phyloP scores from a whole-genome alignment of 2,329 filamentous ascomycete species.

The Mycocentrospora acerina region DNA sequence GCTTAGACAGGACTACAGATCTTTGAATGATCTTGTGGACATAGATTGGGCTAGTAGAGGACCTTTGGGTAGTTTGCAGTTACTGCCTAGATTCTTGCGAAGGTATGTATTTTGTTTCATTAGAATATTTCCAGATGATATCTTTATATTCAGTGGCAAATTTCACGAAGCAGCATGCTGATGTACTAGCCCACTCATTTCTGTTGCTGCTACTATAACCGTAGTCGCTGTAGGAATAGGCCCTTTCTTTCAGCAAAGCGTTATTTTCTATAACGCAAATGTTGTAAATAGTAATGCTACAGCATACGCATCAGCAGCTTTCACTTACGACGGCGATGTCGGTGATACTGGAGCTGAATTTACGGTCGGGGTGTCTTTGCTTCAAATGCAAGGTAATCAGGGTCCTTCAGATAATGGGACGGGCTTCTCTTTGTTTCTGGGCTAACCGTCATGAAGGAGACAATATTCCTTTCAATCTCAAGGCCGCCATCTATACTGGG shows the following conservation, averaged over 20 bases:
- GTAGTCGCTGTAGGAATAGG: neutral
- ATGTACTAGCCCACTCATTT: neutral
- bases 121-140: too few relatives aligned
- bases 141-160: too few relatives aligned
- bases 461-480: neutral
- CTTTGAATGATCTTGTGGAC: neutral
- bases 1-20: neutral
- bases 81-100: neutral
- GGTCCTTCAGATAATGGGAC: too few relatives aligned
- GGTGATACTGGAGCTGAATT: too few relatives aligned
- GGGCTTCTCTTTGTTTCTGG: too few relatives aligned
- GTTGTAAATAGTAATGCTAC: neutral
- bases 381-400: too few relatives aligned
- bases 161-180: too few relatives aligned
- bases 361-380: too few relatives aligned
- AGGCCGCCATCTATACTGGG: neutral
- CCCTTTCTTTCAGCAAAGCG: slow-evolving; percentile 1
- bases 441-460: too few relatives aligned
- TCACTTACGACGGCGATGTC: neutral
- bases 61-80: neutral
- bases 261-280: neutral
- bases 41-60: slow-evolving; percentile 1
- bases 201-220: neutral
- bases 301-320: neutral
- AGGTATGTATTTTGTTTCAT: neutral